Percentiles rank a stretch among this genome's conserved stretches.
These are phyloP conservation scores for Rubia yunnanensis DNA, from an alignment of 257 asterid genomes.

Conservation along the genomic window DNA sequence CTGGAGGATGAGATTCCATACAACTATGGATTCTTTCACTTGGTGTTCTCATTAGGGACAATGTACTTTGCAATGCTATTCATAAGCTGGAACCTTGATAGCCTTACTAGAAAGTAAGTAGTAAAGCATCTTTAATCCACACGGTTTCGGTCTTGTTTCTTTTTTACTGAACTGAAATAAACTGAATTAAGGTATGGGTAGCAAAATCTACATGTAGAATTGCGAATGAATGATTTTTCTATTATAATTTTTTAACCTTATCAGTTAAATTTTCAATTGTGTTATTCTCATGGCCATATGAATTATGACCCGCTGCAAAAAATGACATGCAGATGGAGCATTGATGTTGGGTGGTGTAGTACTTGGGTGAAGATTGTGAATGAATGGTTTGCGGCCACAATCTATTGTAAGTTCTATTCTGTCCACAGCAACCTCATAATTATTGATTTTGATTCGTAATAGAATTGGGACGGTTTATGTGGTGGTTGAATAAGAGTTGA, in stretches of 20 bases:
- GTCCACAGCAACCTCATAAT: background rate
- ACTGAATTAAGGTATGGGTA: no score
- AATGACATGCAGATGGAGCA: slow-evolving; percentile 58
- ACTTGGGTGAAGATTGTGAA: slow-evolving; percentile 90
- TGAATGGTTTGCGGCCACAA: slow-evolving; percentile 91
- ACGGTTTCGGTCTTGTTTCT: background rate
- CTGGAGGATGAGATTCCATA: slow-evolving; percentile 68
- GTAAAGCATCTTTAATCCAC: slow-evolving; percentile 11
- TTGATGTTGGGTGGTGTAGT: slow-evolving; percentile 95
- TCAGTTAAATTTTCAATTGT: background rate
- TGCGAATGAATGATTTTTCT: no score
- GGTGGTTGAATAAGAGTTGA: no score
- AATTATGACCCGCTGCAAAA: background rate
- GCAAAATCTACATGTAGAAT: no score
- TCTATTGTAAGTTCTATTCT: slow-evolving; percentile 46
- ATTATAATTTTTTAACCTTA: background rate
- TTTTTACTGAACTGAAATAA: background rate
- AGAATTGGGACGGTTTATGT: no score
- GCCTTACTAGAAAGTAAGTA: slow-evolving; percentile 63
- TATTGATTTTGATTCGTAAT: background rate
- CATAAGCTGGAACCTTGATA: slow-evolving; percentile 85
- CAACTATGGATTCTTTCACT: slow-evolving; percentile 78
- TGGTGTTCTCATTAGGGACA: slow-evolving; percentile 79
- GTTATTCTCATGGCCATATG: background rate
- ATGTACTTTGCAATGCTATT: slow-evolving; percentile 93